Base-by-base conservation (phyloP, 148 eudicot genomes). In the Limonium bicolor region DNA sequence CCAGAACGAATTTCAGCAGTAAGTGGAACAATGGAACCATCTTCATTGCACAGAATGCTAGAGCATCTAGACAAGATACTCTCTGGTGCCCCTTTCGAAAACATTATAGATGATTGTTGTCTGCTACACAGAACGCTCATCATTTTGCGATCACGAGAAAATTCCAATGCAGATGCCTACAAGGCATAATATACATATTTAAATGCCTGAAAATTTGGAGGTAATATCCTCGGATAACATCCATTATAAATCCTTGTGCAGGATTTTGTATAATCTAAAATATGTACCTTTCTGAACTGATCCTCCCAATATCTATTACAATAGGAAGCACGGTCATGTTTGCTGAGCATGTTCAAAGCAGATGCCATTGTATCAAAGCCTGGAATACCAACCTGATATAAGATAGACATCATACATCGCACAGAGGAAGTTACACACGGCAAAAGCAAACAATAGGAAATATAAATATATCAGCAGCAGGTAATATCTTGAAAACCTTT, bases 81-180 rank as follows among this genome's bases (percentile, higher is more conserved):
- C 76, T 92, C 99, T 18, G 99, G 99, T 20, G 99, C 95, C 44
- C 99, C 99, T 76, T 85, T 92, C 35, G 99, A 76, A 50, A 81
- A 85, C 88, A 92, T 81, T 41, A 76, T 73, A 64, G 77, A 68
- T 48, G 83, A 78, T 64, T 92, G 90, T 64, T 92, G 85, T 48
- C 80, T 80, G 70, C 65, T 78, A 58, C 99, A 85, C 35, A 92
- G 95, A 18, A 85, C 95, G 62, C 95, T 92, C 99, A 92, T 92
- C 93, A 92, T 84, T 61, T 92, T 92, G 53, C 99, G 94, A 69
- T 92, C 99, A 53, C 95, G 95, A 50, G 99, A 81, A 66, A 92
- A 92, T 31, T 92, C 95, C 69, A 92, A 69, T 35, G 70, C 50
- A 45, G 94, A 81, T 39, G 78, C 70, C 99, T 92, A 71, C 48